Base-by-base conservation (phyloP, 768 basidiomycete genomes). In the Pleurotus pulmonarius region DNA sequence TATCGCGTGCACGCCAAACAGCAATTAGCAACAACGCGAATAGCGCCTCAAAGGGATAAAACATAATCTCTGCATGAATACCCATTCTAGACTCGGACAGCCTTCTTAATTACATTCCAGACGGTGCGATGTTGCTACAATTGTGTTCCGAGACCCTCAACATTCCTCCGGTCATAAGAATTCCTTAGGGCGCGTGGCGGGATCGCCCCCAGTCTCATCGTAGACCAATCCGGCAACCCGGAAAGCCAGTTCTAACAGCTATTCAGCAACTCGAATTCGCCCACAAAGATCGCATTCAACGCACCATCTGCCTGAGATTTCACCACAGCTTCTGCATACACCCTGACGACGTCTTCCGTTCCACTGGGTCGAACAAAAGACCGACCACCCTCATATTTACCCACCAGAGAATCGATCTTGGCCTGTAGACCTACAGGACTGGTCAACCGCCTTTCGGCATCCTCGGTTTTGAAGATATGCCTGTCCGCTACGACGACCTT, bases 361-460 rank as follows among this genome's bases (percentile, higher is more conserved):
- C 97, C 97, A 69, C 94, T 96, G 2, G 97, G 97, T 56, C 97
- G 73, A 15, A 98, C 97, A 65, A 99, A 99, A 24, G 92, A 85
- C 41, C 97, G 83, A 1, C 97, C 97, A 15, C 85, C 85, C 46
- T 88, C 86, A 64, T 88, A 90, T 65, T 85, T 85, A 56, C 78
- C 75, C 26, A 92, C 87, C 38, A 93, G 78, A 24, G 87, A 88
- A 58, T 98, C 89, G 49, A 99, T 86, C 69, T 83, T 86, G 9
- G 69, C 76, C 69, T 98, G 97, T 56, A 98, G 67, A 8, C 90
- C 90, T 15, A 72, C 71, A 2, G 97, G 97, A 63, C 74, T 88
- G 37, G 88, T 83, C 60, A 99, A 78, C 52, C 85, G 85, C 59
- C 97, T 84, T 70, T 99, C 97, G 1, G 97, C 97, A 69, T 98